phyloP scores from a whole-genome alignment of 2,329 filamentous ascomycete species.

The Ophiocordyceps unilateralis region DNA sequence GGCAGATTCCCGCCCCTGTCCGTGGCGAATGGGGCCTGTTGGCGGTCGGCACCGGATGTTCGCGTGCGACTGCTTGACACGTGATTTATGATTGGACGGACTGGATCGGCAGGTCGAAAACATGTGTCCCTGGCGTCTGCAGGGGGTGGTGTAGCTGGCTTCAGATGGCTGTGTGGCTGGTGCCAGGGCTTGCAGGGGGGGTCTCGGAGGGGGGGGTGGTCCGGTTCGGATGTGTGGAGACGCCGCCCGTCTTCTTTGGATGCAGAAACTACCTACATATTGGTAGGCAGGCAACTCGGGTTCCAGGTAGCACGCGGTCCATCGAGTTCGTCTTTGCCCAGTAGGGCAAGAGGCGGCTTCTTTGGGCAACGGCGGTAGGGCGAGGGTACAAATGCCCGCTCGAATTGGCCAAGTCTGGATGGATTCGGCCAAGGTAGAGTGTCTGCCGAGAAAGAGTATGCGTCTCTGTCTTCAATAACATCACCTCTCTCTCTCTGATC shows the following conservation, averaged over 20 bases:
- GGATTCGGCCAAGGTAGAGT: slow-evolving; percentile 7
- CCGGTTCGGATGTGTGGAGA: background rate
- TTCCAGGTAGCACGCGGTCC: background rate
- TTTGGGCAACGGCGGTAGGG: slow-evolving; percentile 11
- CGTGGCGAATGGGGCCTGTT: slow-evolving; percentile 10
- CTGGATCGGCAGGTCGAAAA: slow-evolving; percentile 6
- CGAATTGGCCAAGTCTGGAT: slow-evolving; percentile 7
- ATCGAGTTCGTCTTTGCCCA: slow-evolving; percentile 10
- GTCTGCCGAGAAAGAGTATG: background rate
- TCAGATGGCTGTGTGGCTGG: slow-evolving; percentile 4
- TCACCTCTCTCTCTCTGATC: background rate
- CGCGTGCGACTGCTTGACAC: slow-evolving; percentile 22
- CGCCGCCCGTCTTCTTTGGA: background rate
- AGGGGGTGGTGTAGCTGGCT: slow-evolving; percentile 5
- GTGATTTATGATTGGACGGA: slow-evolving; percentile 36
- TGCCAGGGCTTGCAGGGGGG: slow-evolving; percentile 2
- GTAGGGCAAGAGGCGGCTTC: slow-evolving; percentile 15
- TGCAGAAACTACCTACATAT: background rate
- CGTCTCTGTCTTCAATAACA: background rate
- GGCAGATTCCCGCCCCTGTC: slow-evolving; percentile 7
- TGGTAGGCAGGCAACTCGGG: background rate
- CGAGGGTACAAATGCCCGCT: slow-evolving; percentile 5
- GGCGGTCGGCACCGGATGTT: slow-evolving; percentile 6
- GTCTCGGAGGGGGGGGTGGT: slow-evolving; percentile 7
- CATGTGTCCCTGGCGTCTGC: slow-evolving; percentile 14